Conservation (phyloP, 345 rosid genomes). For the Salix caprea region DNA sequence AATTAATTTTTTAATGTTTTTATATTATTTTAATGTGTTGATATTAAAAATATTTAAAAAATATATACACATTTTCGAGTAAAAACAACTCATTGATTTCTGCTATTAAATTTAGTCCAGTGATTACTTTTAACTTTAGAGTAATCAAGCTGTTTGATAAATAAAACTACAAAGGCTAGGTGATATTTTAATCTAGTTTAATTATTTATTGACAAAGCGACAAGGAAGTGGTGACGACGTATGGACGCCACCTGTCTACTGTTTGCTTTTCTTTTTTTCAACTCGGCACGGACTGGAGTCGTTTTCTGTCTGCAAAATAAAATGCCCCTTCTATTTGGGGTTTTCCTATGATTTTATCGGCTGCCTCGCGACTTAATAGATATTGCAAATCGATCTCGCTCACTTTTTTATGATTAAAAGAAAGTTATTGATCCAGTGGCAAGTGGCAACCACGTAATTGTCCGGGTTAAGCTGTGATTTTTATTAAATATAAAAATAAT, state of each 20-base stretch:
- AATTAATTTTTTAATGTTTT: no score
- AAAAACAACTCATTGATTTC: no score
- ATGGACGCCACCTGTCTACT: constrained; percentile 2
- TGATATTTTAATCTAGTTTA: no score
- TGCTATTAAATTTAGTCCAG: neutral
- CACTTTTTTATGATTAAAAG: no score
- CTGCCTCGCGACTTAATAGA: neutral
- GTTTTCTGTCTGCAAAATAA: neutral
- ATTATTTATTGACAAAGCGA: constrained; percentile 30
- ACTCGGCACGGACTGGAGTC: neutral
- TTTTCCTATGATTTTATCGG: constrained; percentile 11
- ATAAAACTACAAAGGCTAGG: neutral
- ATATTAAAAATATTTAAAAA: no score
- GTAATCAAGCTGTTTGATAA: neutral
- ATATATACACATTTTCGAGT: no score
- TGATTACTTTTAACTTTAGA: neutral
- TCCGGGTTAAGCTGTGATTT: no score
- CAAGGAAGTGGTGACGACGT: constrained; percentile 17
- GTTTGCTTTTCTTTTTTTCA: neutral
- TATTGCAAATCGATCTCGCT: no score
- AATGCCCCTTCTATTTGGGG: neutral
- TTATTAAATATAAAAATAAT: no score
- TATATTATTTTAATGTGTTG: no score
- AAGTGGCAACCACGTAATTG: no score
- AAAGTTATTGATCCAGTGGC: no score